A percentile compares a stretch with the other conserved stretches of the same genome.
Conservation (phyloP, 1,284 basidiomycete genomes). For the Clitocybe nebularis region DNA sequence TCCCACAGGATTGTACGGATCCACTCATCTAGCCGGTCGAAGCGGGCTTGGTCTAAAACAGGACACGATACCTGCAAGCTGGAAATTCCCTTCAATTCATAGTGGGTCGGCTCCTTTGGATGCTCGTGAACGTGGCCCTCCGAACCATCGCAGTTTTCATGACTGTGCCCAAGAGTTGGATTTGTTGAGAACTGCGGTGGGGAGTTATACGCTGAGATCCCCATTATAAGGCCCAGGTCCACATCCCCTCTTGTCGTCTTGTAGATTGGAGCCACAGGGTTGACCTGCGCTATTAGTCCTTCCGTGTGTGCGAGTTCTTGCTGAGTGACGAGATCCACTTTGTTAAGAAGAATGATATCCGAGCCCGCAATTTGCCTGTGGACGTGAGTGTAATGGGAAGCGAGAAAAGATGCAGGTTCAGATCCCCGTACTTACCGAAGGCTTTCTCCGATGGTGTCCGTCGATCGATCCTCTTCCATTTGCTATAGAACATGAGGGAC, state of each 20-base stretch:
- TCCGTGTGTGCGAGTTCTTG: conserved; percentile 44
- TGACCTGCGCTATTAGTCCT: conserved; percentile 62
- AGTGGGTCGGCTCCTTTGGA: conserved; percentile 40
- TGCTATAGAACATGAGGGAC: conserved; percentile 45
- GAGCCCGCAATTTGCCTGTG: conserved; percentile 84
- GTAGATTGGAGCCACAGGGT: conserved; percentile 74
- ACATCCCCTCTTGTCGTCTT: conserved; percentile 67
- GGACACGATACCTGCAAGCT: conserved; percentile 70
- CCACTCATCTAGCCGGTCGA: conserved; percentile 68
- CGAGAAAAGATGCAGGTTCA: conserved; percentile 1
- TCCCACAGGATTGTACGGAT: conserved; percentile 82
- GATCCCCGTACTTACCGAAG: conserved; percentile 49
- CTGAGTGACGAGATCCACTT: conserved; percentile 67
- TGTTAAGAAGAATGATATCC: conserved; percentile 89
- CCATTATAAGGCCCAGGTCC: conserved; percentile 71
- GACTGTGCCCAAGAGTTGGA: conserved; percentile 8
- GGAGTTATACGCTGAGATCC: conserved; percentile 67
- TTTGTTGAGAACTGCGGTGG: conserved; percentile 20
- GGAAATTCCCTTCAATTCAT: conserved; percentile 69
- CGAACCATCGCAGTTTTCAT: conserved; percentile 12
- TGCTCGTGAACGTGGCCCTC: conserved; percentile 35
- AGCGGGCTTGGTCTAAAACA: conserved; percentile 38
- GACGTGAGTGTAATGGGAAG: conserved; percentile 3
- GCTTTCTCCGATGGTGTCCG: conserved; percentile 72
- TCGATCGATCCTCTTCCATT: conserved; percentile 72